phyloP scores from a whole-genome alignment of 2,329 filamentous ascomycete species.

The Bipolaris cookei region DNA sequence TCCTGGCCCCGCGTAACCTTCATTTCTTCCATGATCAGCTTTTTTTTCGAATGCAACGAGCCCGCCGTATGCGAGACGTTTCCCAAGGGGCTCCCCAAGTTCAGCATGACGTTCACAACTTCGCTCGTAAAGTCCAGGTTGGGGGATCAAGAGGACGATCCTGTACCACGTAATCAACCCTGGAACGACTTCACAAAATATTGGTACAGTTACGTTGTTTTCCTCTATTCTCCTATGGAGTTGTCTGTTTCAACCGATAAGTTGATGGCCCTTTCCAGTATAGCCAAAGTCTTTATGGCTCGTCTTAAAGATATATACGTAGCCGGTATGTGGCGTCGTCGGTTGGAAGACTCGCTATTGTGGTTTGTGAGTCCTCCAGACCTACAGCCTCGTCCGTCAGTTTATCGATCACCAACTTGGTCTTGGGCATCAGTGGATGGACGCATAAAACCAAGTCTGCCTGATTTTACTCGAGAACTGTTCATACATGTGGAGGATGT shows the following conservation, averaged over 20 bases:
- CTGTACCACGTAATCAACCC: background rate
- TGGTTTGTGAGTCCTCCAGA: background rate
- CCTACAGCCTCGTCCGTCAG: background rate
- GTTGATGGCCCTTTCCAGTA: conserved; percentile 17
- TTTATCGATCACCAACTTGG: conserved; percentile 22
- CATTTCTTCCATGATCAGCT: conserved; percentile 23
- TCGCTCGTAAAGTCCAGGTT: background rate
- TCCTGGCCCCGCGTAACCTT: conserved; percentile 24
- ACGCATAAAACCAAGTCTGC: background rate
- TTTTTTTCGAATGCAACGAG: conserved; percentile 28
- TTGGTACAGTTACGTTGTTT: background rate
- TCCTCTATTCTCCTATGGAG: background rate
- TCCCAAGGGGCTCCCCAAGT: conserved; percentile 2
- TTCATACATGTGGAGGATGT: conserved; percentile 14
- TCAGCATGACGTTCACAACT: background rate
- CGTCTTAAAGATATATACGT: conserved; percentile 9
- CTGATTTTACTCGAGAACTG: background rate
- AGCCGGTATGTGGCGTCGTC: conserved; percentile 19
- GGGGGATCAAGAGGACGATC: background rate
- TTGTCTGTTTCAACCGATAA: conserved; percentile 14
- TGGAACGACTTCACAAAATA: background rate
- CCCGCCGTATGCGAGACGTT: conserved; percentile 11
- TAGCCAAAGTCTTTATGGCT: conserved; percentile 14
- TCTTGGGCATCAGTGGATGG: conserved; percentile 22
- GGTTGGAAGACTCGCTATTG: conserved; percentile 2